Conservation (phyloP, 2,329 filamentous ascomycete genomes). For the Phialophora expanda region DNA sequence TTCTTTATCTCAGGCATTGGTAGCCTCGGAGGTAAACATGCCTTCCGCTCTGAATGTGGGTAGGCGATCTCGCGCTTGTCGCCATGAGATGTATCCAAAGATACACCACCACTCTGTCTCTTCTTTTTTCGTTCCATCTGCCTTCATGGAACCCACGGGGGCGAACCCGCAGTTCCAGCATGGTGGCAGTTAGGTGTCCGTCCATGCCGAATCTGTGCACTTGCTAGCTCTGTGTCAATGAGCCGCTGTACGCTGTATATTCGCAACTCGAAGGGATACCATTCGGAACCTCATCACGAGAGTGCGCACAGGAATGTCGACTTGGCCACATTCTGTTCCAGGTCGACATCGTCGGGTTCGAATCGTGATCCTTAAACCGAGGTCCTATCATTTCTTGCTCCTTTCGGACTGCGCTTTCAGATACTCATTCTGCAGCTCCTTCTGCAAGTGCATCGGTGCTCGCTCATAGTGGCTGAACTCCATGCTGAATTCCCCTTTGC, state of each 20-base stretch:
- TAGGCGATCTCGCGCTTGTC: background rate
- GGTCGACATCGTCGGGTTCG: background rate
- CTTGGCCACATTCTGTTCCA: background rate
- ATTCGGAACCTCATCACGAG: background rate
- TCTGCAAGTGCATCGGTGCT: slow-evolving; percentile 87
- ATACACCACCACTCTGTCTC: background rate
- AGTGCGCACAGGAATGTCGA: background rate
- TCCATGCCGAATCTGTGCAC: background rate
- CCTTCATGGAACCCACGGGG: background rate
- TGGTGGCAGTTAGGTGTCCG: background rate
- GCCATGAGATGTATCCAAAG: background rate
- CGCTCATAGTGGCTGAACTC: slow-evolving; percentile 96
- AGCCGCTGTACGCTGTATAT: background rate
- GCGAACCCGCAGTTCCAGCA: too few species aligned
- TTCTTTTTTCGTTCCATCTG: background rate
- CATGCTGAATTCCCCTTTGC: slow-evolving; percentile 98
- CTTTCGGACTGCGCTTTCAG: slow-evolving; percentile 69
- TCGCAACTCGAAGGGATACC: background rate
- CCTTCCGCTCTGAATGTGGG: background rate
- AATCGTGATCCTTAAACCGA: background rate
- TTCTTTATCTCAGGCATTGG: background rate
- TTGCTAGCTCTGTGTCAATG: background rate
- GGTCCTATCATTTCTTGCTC: slow-evolving; percentile 61
- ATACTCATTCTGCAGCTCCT: slow-evolving; percentile 70
- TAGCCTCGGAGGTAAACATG: background rate